phyloP scores from a whole-genome alignment of 1,284 basidiomycete genomes.

The Butyriboletus appendiculatus region DNA sequence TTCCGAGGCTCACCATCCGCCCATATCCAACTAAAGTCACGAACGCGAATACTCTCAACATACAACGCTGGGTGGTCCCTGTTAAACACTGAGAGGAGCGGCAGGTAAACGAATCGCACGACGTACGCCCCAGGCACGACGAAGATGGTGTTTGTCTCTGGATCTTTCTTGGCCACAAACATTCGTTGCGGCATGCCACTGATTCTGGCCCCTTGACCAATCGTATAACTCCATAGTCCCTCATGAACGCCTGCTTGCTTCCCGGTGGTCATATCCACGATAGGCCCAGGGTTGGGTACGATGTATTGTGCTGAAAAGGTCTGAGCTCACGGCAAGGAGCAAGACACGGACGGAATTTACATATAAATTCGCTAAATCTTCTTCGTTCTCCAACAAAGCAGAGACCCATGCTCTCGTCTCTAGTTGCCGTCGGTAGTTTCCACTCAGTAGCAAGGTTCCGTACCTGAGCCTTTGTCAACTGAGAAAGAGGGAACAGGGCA shows the following conservation, averaged over 20 bases:
- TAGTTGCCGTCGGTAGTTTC: conserved; percentile 73
- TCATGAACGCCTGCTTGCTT: conserved; percentile 61
- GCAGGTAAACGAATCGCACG: neutral
- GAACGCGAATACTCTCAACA: conserved; percentile 45
- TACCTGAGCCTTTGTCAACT: conserved; percentile 69
- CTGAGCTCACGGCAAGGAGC: conserved; percentile 9
- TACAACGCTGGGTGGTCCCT: conserved; percentile 71
- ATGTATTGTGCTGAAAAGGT: conserved; percentile 72
- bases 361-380: conserved; percentile 74
- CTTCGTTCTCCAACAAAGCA: conserved; percentile 91
- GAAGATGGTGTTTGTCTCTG: conserved; percentile 59
- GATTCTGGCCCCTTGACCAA: conserved; percentile 79
- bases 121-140: conserved; percentile 78
- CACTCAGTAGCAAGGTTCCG: conserved; percentile 74
- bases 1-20: conserved; percentile 52
- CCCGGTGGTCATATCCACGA: conserved; percentile 62
- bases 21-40: conserved; percentile 79
- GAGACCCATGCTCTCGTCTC: conserved; percentile 94
- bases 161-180: conserved; percentile 80
- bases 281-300: conserved; percentile 61
- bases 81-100: conserved; percentile 3
- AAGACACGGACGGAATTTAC: conserved; percentile 40
- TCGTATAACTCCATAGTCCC: conserved; percentile 88
- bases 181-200: conserved; percentile 61
- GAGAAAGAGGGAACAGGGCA: conserved; percentile 80